Evolutionary conservation across 768 basidiomycete genomes (phyloP).

Genomic region (Leccinum fibrillosum): DNA sequence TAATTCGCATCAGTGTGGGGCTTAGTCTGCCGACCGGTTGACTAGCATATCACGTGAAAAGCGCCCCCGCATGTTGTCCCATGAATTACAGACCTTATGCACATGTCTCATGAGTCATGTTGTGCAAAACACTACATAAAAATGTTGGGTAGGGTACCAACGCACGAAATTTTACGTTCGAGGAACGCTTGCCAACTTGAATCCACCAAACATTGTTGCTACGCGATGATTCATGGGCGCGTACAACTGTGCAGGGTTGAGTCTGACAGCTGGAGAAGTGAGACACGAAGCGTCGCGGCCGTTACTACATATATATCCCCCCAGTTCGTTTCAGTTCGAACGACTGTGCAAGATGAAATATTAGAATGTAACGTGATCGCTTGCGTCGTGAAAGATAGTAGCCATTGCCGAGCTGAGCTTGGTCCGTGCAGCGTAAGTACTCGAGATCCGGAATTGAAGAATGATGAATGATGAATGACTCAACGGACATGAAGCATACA

Average conservation of each 20-base stretch:
- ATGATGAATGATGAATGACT: neutral
- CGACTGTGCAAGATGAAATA: neutral
- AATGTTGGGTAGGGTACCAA: neutral
- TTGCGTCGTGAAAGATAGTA: too few relatives aligned
- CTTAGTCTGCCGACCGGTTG: constrained; percentile 13
- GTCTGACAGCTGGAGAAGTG: neutral
- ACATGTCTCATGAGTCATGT: neutral
- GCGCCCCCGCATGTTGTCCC: neutral
- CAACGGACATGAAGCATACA: neutral
- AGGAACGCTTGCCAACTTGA: neutral
- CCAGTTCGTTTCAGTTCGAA: constrained; percentile 1
- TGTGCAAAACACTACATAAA: neutral
- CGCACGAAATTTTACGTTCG: constrained; percentile 23
- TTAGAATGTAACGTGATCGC: too few relatives aligned
- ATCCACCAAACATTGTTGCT: constrained; percentile 2
- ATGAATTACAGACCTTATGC: neutral
- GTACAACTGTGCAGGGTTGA: neutral
- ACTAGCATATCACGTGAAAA: constrained; percentile 14
- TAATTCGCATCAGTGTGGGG: neutral
- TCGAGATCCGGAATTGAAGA: neutral
- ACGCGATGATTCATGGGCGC: constrained; percentile 5
- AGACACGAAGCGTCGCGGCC: neutral
- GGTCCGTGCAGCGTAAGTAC: neutral
- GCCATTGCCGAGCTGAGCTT: neutral
- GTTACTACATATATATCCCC: neutral